Conservation (phyloP, 331 rosid genomes). For the Erythrophleum ivorense region DNA sequence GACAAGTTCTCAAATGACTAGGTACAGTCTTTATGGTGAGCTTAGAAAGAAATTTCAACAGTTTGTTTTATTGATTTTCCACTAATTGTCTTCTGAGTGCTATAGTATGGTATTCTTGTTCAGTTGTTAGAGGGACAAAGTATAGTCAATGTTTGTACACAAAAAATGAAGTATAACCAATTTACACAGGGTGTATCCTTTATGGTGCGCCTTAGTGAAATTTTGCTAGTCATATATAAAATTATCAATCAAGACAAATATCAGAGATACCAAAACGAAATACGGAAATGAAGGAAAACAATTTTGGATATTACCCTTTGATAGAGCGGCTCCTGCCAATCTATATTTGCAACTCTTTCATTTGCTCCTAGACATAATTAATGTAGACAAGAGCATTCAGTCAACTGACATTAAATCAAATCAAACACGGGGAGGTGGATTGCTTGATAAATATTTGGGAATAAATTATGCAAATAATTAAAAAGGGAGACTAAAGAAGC, state of each 20-base stretch:
- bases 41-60: too few species aligned
- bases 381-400: neutral
- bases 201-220: neutral
- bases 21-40: too few species aligned
- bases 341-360: slow-evolving; percentile 7
- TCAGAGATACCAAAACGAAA: neutral
- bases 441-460: neutral
- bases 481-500: slow-evolving; percentile 11
- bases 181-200: neutral
- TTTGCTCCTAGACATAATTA: slow-evolving; percentile 23
- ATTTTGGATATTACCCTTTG: slow-evolving; percentile 35
- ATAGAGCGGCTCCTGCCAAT: slow-evolving; percentile 38
- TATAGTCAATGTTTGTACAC: too few species aligned
- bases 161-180: neutral
- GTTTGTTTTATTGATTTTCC: too few species aligned
- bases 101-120: too few species aligned
- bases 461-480: neutral
- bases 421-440: neutral
- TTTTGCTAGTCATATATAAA: neutral
- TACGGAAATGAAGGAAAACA: neutral
- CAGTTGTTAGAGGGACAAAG: too few species aligned
- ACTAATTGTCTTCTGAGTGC: too few species aligned
- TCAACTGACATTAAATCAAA: neutral
- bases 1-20: too few species aligned
- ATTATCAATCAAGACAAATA: neutral